A percentile compares a stretch with the other conserved stretches of the same genome.
Evolutionary conservation across 495 filamentous ascomycete species (phyloP).

Genomic region (Xylaria venustula): DNA sequence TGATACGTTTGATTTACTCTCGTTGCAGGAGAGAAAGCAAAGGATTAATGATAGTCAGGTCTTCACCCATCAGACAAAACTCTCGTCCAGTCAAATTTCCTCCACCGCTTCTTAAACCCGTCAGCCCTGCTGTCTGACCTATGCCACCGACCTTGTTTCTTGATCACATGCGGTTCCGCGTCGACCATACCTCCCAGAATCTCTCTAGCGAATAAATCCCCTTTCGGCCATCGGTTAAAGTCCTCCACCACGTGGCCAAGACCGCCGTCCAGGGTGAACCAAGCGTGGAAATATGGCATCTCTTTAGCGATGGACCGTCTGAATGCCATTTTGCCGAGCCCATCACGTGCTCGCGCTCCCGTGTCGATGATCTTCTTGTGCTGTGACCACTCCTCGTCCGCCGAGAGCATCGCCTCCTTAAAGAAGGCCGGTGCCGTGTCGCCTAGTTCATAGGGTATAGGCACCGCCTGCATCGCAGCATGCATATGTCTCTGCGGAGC

Average conservation of each 20-base stretch:
- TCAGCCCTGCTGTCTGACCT: conserved; percentile 71
- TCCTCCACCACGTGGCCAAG: conserved; percentile 93
- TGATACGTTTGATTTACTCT: too few species aligned
- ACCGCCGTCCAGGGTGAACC: conserved; percentile 91
- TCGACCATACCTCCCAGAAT: conserved; percentile 93
- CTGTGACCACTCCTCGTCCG: conserved; percentile 92
- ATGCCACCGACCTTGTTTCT: conserved; percentile 88
- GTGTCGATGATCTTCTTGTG: conserved; percentile 95
- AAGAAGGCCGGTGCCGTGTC: conserved; percentile 94
- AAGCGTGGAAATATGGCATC: conserved; percentile 98
- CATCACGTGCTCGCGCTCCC: conserved; percentile 60
- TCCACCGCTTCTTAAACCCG: conserved; percentile 80
- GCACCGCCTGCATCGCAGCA: conserved; percentile 82
- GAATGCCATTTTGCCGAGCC: conserved; percentile 79
- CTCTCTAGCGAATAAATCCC: conserved; percentile 92
- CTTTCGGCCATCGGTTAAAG: conserved; percentile 79
- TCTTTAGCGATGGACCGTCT: conserved; percentile 83
- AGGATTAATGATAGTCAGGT: not conserved
- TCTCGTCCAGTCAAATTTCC: conserved; percentile 94
- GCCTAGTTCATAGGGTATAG: conserved; percentile 81
- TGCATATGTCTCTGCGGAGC: conserved; percentile 74
- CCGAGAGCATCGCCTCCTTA: conserved; percentile 83
- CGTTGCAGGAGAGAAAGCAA: too few species aligned
- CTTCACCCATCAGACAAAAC: conserved; percentile 54
- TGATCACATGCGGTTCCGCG: conserved; percentile 76